Conservation (phyloP, 2,329 filamentous ascomycete genomes). For the Xylariaceae sp. region DNA sequence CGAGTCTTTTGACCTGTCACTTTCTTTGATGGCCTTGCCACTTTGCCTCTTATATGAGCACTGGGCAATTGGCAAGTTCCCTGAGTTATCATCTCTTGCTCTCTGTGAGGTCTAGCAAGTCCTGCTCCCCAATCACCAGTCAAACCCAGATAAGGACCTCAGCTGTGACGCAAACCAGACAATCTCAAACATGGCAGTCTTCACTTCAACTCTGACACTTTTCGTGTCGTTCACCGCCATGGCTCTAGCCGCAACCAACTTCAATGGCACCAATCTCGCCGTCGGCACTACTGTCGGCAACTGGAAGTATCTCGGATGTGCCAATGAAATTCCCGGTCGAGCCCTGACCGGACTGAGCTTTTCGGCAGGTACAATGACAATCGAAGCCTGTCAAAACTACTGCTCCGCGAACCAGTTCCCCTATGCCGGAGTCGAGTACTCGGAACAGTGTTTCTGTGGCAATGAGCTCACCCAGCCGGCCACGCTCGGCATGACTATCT, state of each 20-base stretch:
- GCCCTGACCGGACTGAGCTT: constrained; percentile 16
- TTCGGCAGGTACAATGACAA: constrained; percentile 16
- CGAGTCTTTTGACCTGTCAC: constrained; percentile 1
- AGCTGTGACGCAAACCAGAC: not conserved
- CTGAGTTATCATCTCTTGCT: too few species aligned
- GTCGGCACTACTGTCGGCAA: constrained; percentile 4
- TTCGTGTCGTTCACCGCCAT: not conserved
- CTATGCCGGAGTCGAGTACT: constrained; percentile 18
- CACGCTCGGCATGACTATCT: not conserved
- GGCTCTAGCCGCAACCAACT: constrained; percentile 6
- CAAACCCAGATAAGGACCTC: constrained; percentile 1
- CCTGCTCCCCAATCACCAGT: not conserved
- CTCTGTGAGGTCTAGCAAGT: constrained; percentile 5
- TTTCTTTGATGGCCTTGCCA: constrained; percentile 7
- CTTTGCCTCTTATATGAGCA: constrained; percentile 4
- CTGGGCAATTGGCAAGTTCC: too few species aligned
- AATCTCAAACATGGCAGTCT: not conserved
- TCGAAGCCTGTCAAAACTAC: constrained; percentile 18
- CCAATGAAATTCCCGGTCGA: constrained; percentile 15
- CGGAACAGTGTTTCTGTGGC: constrained; percentile 20
- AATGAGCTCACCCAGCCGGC: constrained; percentile 3
- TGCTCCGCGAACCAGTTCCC: constrained; percentile 16
- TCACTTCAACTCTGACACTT: constrained; percentile 2
- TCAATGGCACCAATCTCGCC: constrained; percentile 5
- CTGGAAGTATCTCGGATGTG: constrained; percentile 17